Conservation (phyloP, 345 rosid genomes). For the Ricinus communis region DNA sequence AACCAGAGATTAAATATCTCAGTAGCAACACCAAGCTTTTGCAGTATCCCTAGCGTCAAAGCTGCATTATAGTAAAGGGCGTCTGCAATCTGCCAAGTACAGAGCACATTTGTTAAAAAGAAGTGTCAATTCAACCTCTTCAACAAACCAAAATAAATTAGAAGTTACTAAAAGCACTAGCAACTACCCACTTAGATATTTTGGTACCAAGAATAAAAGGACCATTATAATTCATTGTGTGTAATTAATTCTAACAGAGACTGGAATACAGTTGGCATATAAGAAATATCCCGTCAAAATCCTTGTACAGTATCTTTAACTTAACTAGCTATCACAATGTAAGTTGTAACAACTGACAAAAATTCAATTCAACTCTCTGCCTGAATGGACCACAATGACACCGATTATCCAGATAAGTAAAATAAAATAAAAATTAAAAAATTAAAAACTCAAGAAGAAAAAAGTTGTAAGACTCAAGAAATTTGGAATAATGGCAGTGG, state of each 20-base stretch:
- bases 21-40: constrained; percentile 71
- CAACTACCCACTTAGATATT: not conserved
- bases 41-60: constrained; percentile 75
- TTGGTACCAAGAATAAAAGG: not conserved
- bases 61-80: constrained; percentile 85
- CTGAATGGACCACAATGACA: no score
- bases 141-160: not conserved
- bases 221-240: not conserved
- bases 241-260: not conserved
- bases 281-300: not conserved
- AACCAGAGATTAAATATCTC: constrained; percentile 90
- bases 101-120: not conserved
- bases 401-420: no score
- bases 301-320: not conserved
- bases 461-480: no score
- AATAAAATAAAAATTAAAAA: no score
- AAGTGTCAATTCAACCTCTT: no score
- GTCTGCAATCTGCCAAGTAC: constrained; percentile 70
- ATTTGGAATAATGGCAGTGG: no score
- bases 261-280: not conserved
- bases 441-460: no score
- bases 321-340: no score
- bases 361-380: no score
- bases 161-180: not conserved
- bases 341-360: no score